Conservation (phyloP, 306 rosid species). For the Nissolia schottii region DNA sequence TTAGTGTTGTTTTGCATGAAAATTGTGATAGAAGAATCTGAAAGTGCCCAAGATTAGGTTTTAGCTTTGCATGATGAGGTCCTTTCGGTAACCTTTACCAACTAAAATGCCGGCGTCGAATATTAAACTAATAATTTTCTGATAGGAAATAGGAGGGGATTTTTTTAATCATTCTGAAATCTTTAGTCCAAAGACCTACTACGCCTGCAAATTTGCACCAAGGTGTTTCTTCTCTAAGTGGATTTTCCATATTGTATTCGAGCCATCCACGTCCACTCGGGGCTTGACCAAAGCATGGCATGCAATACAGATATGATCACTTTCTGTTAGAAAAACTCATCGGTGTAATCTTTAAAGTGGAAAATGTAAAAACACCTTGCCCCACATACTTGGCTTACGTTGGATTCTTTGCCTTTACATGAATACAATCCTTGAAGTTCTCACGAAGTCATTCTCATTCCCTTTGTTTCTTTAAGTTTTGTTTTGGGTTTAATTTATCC, state of each 20-base stretch:
- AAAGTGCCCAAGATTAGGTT: constrained; percentile 4
- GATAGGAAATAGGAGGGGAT: not conserved
- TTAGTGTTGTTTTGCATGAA: constrained; percentile 3
- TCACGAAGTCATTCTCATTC: constrained; percentile 66
- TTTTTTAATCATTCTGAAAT: not conserved
- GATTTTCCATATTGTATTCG: not conserved
- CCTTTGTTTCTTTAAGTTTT: constrained; percentile 17
- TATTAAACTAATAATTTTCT: not conserved
- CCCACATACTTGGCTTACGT: constrained; percentile 44
- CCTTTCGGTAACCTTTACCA: not conserved
- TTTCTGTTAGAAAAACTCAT: not conserved
- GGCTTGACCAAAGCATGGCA: not conserved
- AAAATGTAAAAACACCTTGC: constrained; percentile 30
- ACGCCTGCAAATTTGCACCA: not conserved
- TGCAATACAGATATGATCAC: not conserved
- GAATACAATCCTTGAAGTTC: constrained; percentile 82
- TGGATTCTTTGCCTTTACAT: constrained; percentile 70
- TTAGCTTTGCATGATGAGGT: not conserved
- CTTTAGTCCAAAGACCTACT: constrained; percentile 4
- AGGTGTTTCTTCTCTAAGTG: not conserved
- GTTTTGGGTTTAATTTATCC: constrained; percentile 16
- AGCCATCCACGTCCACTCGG: not conserved
- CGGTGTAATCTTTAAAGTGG: not conserved
- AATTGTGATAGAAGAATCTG: constrained; percentile 12
- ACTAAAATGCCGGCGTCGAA: not conserved